A percentile compares a stretch with the other conserved stretches of the same genome.
phyloP scores from a whole-genome alignment of 1,284 basidiomycete genomes.

The Trametes hirsuta region DNA sequence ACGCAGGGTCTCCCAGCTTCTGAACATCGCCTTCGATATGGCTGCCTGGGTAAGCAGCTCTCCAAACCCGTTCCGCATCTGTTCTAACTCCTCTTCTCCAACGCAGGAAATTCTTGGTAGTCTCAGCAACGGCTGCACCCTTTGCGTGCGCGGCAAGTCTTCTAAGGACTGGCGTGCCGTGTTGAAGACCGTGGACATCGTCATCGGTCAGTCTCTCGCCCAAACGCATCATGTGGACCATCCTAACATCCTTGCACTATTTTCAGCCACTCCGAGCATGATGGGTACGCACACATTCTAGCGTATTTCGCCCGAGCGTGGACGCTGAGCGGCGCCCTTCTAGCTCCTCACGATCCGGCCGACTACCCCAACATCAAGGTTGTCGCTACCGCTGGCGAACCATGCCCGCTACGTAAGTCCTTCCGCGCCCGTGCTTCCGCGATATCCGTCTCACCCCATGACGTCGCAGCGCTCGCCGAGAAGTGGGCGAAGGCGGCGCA shows the following conservation, averaged over 20 bases:
- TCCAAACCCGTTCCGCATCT: neutral
- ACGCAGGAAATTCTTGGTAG: conserved; percentile 59
- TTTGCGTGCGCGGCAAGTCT: conserved; percentile 57
- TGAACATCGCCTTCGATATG: conserved; percentile 68
- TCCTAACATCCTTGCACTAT: conserved; percentile 23
- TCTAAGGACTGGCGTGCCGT: conserved; percentile 59
- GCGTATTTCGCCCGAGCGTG: neutral
- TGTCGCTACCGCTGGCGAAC: conserved; percentile 63
- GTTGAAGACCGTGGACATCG: conserved; percentile 59
- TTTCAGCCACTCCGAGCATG: conserved; percentile 42
- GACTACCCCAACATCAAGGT: conserved; percentile 62
- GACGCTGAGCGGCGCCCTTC: conserved; percentile 3
- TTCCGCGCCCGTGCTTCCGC: neutral
- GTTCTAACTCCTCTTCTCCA: neutral
- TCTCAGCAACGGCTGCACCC: conserved; percentile 57
- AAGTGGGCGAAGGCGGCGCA: conserved; percentile 47
- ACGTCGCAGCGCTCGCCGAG: conserved; percentile 51
- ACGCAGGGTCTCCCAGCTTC: conserved; percentile 56
- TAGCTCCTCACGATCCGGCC: conserved; percentile 50
- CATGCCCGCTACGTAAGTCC: conserved; percentile 55
- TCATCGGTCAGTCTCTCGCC: conserved; percentile 45
- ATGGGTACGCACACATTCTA: conserved; percentile 35
- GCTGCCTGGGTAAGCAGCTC: conserved; percentile 52
- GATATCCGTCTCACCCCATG: conserved; percentile 6
- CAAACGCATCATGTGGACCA: conserved; percentile 25